Conservation (phyloP, 164 flowering plant genomes). For the Piper betle region DNA sequence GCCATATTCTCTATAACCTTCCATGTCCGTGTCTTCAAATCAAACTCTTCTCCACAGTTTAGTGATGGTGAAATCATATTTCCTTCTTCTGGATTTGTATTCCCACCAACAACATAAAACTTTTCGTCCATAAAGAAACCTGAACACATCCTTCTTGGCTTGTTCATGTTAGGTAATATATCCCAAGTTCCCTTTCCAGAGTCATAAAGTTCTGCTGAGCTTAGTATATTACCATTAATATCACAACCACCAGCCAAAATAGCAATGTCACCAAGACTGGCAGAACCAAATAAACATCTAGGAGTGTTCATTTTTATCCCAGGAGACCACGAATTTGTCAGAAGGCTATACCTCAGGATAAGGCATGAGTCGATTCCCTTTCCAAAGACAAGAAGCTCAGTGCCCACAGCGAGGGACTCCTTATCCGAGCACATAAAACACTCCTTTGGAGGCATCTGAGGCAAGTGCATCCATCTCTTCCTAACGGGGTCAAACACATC, state of each 20-base stretch:
- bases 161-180: constrained; percentile 61
- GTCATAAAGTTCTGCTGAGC: constrained; percentile 72
- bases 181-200: constrained; percentile 60
- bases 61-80: constrained; percentile 19
- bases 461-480: constrained; percentile 74
- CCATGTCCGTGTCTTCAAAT: constrained; percentile 65
- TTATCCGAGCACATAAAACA: constrained; percentile 75
- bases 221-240: constrained; percentile 42
- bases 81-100: constrained; percentile 20
- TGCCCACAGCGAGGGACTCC: constrained; percentile 93
- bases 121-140: constrained; percentile 86
- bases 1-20: constrained; percentile 72
- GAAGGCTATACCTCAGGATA: constrained; percentile 60
- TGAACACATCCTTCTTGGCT: constrained; percentile 86
- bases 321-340: constrained; percentile 72
- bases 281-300: constrained; percentile 88
- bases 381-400: constrained; percentile 93
- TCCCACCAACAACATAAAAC: constrained; percentile 86
- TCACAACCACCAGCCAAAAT: constrained; percentile 92
- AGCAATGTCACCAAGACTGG: constrained; percentile 77
- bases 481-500: constrained; percentile 75
- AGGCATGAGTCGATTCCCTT: constrained; percentile 49
- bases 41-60: constrained; percentile 77
- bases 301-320: constrained; percentile 73
- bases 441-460: constrained; percentile 57